Conservation (phyloP, 2,329 filamentous ascomycete genomes). For the Zalaria obscura region DNA sequence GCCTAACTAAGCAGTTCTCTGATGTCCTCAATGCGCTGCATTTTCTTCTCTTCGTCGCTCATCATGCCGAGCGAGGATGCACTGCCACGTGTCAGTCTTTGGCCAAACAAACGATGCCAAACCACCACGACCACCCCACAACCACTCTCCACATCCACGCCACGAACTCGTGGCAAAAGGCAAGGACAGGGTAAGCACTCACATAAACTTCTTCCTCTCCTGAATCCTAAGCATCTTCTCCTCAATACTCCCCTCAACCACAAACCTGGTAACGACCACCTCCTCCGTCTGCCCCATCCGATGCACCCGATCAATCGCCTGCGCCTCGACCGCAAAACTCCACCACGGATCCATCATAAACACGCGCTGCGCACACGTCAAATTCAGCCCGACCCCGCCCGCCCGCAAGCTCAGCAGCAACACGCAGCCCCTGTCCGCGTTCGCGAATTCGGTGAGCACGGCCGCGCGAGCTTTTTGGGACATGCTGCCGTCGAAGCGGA, state of each 20-base stretch:
- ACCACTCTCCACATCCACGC: too few species aligned
- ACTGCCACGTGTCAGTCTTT: constrained; percentile 31
- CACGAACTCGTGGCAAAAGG: too few species aligned
- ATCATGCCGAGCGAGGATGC: constrained; percentile 93
- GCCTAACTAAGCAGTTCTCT: constrained; percentile 63
- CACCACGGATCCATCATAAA: constrained; percentile 99
- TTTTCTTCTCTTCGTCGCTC: constrained; percentile 81
- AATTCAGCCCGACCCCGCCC: constrained; percentile 84
- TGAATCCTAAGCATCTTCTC: constrained; percentile 89
- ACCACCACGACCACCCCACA: too few species aligned
- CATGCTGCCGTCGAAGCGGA: constrained; percentile 90
- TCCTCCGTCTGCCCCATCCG: constrained; percentile 85
- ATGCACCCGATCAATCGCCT: constrained; percentile 95
- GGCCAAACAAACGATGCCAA: too few species aligned
- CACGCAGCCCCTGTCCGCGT: constrained; percentile 47
- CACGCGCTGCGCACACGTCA: constrained; percentile 77
- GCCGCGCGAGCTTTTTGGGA: constrained; percentile 69
- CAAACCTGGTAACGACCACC: constrained; percentile 76
- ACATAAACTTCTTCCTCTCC: constrained; percentile 93
- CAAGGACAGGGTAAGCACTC: constrained; percentile 27
- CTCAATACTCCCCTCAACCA: constrained; percentile 84
- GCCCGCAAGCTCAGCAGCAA: constrained; percentile 75
- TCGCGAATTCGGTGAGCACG: constrained; percentile 59
- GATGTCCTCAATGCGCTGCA: constrained; percentile 85
- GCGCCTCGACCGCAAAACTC: constrained; percentile 92